phyloP scores from a whole-genome alignment of 306 rosid species.

The Trifolium dubium region DNA sequence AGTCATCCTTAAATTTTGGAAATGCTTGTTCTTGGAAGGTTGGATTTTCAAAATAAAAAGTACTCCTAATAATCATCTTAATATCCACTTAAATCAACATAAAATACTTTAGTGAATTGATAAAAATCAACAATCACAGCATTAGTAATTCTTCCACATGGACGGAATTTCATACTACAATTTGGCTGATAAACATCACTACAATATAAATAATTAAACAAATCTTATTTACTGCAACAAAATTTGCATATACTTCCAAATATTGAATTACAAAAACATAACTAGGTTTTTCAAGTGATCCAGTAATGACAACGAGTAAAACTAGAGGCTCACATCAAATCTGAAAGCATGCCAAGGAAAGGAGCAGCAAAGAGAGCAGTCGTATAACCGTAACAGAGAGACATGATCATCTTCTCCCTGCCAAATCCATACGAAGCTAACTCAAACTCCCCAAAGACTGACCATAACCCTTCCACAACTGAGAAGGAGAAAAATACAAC shows the following conservation, averaged over 20 bases:
- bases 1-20: constrained; percentile 4
- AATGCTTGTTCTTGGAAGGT: constrained; percentile 20
- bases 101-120: constrained; percentile 23
- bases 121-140: constrained; percentile 29
- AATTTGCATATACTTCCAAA: constrained; percentile 14
- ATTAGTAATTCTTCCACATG: constrained; percentile 34
- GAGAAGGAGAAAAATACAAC: constrained; percentile 25
- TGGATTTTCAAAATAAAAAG: background rate
- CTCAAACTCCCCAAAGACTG: constrained; percentile 81
- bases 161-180: constrained; percentile 19
- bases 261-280: constrained; percentile 22
- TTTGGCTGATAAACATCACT: constrained; percentile 12
- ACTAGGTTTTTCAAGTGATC: constrained; percentile 7
- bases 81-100: constrained; percentile 31
- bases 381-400: constrained; percentile 72
- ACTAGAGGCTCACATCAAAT: constrained; percentile 67
- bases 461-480: constrained; percentile 86
- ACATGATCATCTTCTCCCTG: constrained; percentile 62
- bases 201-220: constrained; percentile 26
- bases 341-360: constrained; percentile 74
- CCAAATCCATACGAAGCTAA: constrained; percentile 65
- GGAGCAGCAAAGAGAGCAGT: constrained; percentile 71
- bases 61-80: constrained; percentile 34
- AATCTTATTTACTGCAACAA: constrained; percentile 11
- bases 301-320: constrained; percentile 29